Evolutionary conservation across 257 asterid genomes (phyloP).

Genomic region (Salvia splendens): DNA sequence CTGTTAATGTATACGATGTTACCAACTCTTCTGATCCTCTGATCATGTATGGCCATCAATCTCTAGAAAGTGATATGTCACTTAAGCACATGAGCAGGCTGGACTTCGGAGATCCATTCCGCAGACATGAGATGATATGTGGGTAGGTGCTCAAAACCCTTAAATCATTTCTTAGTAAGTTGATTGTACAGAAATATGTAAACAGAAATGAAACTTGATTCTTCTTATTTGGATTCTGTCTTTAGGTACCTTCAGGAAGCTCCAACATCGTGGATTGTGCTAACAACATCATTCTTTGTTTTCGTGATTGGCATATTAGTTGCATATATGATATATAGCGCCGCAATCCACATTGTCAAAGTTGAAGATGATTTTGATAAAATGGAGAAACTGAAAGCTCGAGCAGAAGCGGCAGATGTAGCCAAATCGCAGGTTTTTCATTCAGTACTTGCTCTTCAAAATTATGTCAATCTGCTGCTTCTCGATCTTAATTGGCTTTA

Average conservation of each 20-base stretch:
- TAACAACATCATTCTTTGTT: constrained; percentile 54
- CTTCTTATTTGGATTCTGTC: constrained; percentile 19
- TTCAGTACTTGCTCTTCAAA: constrained; percentile 19
- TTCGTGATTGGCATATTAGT: constrained; percentile 55
- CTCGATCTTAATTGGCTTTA: constrained; percentile 22
- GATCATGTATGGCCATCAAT: constrained; percentile 69
- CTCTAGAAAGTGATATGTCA: constrained; percentile 58
- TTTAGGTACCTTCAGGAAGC: constrained; percentile 79
- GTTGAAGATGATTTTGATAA: constrained; percentile 75
- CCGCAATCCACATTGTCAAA: constrained; percentile 69
- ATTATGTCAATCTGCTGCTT: constrained; percentile 5
- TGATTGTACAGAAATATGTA: neutral
- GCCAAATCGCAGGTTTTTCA: constrained; percentile 86
- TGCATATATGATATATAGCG: constrained; percentile 64
- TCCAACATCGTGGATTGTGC: constrained; percentile 63
- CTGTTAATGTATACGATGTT: constrained; percentile 77
- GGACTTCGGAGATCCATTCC: constrained; percentile 89
- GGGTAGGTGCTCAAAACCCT: constrained; percentile 47
- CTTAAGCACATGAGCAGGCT: constrained; percentile 70
- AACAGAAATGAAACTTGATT: neutral
- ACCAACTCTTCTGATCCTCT: constrained; percentile 80
- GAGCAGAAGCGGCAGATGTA: constrained; percentile 92
- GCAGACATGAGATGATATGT: constrained; percentile 90
- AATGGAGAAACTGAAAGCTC: constrained; percentile 75
- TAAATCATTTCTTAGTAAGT: neutral